Evolutionary conservation across 2,329 filamentous ascomycete genomes (phyloP), one percentile per base, ranked within the genome.

Genomic region (Botrytis sinoallii): DNA sequence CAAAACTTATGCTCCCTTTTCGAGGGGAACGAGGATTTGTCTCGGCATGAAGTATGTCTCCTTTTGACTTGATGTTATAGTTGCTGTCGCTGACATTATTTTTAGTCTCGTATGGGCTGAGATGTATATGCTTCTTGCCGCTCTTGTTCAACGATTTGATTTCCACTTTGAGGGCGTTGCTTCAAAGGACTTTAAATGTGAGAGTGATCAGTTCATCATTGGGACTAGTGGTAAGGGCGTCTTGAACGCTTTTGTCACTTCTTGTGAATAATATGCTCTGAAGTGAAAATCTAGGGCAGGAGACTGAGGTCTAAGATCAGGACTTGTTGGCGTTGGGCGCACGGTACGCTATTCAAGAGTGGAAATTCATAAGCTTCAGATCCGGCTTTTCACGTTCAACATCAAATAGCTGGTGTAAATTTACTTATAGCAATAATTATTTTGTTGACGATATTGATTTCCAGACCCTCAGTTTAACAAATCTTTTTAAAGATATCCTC

Each of bases 21-120:
- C 81, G 5, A 84, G 82, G 69, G 85, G 83, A 1, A 79, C 81
- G 6, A 78, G 84, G 12, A 79, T 78, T 20, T 86, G 85, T 73
- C 78, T 86, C 9, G 85, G 85, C 16, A 74, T 78, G 70, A 32
- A 73, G 64, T 70, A 69, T 32, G 57, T 74, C 38, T 46, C n/a
- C 22, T 42, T 16, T n/a, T 73, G 10, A 44, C 32, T 60, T 25
- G 1, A 29, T 61, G 12, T 68, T 12, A 67, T 68, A 42, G 4
- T 40, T 44, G 14, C 42, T 1, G 3, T 46, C 38, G 42, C 73
- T 74, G 52, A 74, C 29, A 61, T n/a, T n/a, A 1, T 52, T 52
- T 40, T 22, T 64, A 74, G 74, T 52, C 70, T 75, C 52, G 70
- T 70, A n/a, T 73, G 74, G 74, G 73, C 73, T 35, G 59, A 75